Evolutionary conservation across 1,284 basidiomycete species (phyloP), one percentile per base, ranked within the genome.

Genomic region (Hortiboletus rubellus): DNA sequence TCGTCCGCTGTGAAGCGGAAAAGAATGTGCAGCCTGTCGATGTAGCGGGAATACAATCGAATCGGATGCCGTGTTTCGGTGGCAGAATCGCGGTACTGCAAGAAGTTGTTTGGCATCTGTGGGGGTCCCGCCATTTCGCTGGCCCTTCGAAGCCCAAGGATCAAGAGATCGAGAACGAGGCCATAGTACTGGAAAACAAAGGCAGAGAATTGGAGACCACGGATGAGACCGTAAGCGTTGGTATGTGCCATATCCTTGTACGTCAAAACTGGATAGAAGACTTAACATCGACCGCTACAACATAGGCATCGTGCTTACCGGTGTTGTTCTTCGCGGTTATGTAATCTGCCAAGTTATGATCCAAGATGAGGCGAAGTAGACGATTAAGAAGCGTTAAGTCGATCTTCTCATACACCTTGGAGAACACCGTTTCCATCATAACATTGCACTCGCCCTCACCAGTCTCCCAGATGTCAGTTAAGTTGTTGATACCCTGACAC

Each of bases 1-100:
- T 99, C 97, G 64, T 99, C 97, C 11, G 96, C 96, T n/a, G 87
- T 92, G 81, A 99, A 99, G 60, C 95, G 86, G 88, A 98, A 98
- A 63, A 99, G 85, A 61, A 99, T 89, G 73, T 98, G 96, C 31
- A 98, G 82, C 41, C 89, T 80, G 73, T 98, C 95, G 55, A 98
- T 90, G 72, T 97, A 97, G 60, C 96, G 91, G 43, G 95, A 94
- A 77, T 98, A 98, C 41, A 98, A 82, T 27, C 95, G 87, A 66
- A 98, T 96, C 9, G 96, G 96, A 70, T 98, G 95, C 14, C 92
- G 86, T 12, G 90, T 94, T 76, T 98, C 96, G 0, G 94, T 96
- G 3, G 91, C 83, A 22, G 91, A 93, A 74, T 97, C 95, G 40
- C 94, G 88, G 74, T 89, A 98, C 73, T 98, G 95, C 63, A 98